Evolutionary conservation across 2,329 filamentous ascomycete species (phyloP).

Genomic region (Trichophaea hybrida): DNA sequence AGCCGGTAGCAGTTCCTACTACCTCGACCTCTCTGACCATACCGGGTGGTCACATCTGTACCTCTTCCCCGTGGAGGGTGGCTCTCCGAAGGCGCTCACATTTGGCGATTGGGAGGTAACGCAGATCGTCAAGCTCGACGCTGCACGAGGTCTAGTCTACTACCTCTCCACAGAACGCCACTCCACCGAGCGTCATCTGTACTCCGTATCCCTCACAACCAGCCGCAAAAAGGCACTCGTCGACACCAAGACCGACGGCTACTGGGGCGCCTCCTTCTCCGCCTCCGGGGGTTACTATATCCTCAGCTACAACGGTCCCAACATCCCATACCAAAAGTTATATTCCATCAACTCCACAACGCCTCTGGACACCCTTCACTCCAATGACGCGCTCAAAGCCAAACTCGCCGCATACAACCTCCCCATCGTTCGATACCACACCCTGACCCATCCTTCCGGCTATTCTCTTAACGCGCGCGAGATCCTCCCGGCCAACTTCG

Average conservation of each 20-base stretch:
- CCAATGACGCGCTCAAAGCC: constrained; percentile 44
- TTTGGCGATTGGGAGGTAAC: constrained; percentile 52
- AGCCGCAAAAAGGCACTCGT: constrained; percentile 44
- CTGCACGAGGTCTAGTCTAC: constrained; percentile 43
- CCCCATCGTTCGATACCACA: constrained; percentile 50
- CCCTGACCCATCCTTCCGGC: constrained; percentile 47
- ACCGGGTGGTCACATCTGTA: constrained; percentile 54
- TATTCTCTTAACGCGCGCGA: constrained; percentile 51
- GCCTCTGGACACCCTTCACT: constrained; percentile 44
- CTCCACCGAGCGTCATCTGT: constrained; percentile 53
- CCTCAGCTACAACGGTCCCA: constrained; percentile 48
- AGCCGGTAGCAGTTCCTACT: constrained; percentile 36
- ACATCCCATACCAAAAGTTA: constrained; percentile 55
- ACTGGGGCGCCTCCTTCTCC: constrained; percentile 53
- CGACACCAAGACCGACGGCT: constrained; percentile 43
- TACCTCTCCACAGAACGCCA: constrained; percentile 51
- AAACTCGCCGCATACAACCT: constrained; percentile 46
- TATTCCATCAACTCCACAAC: constrained; percentile 44
- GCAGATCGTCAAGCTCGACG: constrained; percentile 46
- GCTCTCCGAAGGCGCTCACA: constrained; percentile 43
- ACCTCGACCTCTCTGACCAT: constrained; percentile 52
- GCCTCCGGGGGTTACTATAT: constrained; percentile 49
- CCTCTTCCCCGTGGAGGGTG: constrained; percentile 44
- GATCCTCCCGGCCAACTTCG: constrained; percentile 49
- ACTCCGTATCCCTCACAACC: constrained; percentile 46